Conservation (phyloP, 805 yeast species). For the Candida railenensis region DNA sequence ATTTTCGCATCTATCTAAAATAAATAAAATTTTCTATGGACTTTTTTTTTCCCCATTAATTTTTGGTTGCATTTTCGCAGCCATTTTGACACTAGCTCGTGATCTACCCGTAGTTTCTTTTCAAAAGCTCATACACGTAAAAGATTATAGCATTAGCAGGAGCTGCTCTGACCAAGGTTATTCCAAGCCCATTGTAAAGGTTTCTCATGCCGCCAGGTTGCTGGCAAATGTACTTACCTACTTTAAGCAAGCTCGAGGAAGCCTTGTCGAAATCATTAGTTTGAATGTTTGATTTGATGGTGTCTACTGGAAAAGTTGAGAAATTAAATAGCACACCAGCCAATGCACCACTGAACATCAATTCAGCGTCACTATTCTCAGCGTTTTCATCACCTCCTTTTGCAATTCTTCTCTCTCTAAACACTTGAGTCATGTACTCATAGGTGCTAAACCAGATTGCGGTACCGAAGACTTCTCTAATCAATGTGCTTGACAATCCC, state of each 20-base stretch:
- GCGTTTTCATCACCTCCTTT: neutral
- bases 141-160: constrained; percentile 92
- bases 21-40: neutral
- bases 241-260: constrained; percentile 6
- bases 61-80: neutral
- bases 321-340: constrained; percentile 85
- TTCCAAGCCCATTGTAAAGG: constrained; percentile 81
- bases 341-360: constrained; percentile 74
- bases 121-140: constrained; percentile 68
- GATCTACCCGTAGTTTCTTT: constrained; percentile 24
- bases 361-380: constrained; percentile 46
- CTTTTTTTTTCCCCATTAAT: neutral
- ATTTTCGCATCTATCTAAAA: neutral
- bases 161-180: constrained; percentile 75
- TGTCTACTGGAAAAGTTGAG: constrained; percentile 85
- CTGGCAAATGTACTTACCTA: constrained; percentile 11
- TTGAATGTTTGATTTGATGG: constrained; percentile 85
- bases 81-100: too few species aligned
- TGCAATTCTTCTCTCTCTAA: constrained; percentile 12
- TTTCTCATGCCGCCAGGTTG: constrained; percentile 61
- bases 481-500: constrained; percentile 78
- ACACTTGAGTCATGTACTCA: constrained; percentile 41
- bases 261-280: constrained; percentile 38
- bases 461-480: constrained; percentile 86
- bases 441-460: constrained; percentile 94